Conservation (phyloP, 108 stramenopile species). For the Hondaea fermentalgiana region DNA sequence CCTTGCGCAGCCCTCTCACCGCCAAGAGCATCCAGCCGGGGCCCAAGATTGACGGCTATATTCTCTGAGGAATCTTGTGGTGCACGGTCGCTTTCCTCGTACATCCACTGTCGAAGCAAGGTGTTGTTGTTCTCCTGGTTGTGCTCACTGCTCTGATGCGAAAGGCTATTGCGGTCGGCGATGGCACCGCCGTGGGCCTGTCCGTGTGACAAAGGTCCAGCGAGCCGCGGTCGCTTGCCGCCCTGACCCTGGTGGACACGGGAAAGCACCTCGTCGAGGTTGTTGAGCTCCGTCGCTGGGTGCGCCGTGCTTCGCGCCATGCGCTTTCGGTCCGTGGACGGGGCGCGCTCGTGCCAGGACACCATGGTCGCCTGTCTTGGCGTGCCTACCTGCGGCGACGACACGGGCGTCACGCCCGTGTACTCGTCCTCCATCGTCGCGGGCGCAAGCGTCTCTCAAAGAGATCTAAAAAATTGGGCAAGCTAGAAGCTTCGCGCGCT, state of each 20-base stretch:
- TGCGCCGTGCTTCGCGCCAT: neutral
- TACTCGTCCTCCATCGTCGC: too few relatives aligned
- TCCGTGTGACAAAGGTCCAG: neutral
- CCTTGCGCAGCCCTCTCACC: neutral
- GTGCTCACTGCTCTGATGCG: too few relatives aligned
- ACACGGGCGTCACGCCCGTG: too few relatives aligned
- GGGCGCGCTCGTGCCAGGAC: neutral
- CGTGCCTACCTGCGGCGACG: neutral
- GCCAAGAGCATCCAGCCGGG: neutral
- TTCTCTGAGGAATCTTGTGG: neutral
- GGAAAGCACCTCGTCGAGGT: neutral
- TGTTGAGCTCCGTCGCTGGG: neutral
- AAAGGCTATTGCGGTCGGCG: too few relatives aligned
- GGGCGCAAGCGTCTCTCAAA: too few relatives aligned
- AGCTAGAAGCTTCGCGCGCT: too few relatives aligned
- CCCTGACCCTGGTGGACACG: neutral
- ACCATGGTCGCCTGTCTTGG: neutral
- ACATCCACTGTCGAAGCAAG: too few relatives aligned
- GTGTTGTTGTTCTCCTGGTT: too few relatives aligned
- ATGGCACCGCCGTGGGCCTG: too few relatives aligned
- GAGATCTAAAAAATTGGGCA: too few relatives aligned
- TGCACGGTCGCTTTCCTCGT: neutral
- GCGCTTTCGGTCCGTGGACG: neutral
- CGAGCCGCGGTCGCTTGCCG: neutral
- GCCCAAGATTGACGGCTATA: neutral